Evolutionary conservation across 331 rosid species (phyloP).

Genomic region (Quercus lobata): DNA sequence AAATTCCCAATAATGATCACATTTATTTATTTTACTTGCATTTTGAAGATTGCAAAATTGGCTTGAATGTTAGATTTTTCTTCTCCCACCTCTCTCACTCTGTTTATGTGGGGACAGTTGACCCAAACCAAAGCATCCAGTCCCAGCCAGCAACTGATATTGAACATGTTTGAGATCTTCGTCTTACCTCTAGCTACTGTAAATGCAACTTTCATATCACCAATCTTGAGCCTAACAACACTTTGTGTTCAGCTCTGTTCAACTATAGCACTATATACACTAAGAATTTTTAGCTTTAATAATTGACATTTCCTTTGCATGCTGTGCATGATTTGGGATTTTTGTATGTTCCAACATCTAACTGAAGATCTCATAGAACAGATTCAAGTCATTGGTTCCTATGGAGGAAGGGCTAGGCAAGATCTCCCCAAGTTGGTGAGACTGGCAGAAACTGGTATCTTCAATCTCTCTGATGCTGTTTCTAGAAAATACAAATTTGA

Average conservation of each 20-base stretch:
- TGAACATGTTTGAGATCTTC: too few relatives aligned
- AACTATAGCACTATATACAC: neutral
- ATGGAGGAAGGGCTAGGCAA: constrained; percentile 97
- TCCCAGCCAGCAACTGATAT: too few relatives aligned
- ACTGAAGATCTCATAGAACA: constrained; percentile 24
- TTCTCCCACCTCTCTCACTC: too few relatives aligned
- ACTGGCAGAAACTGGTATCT: constrained; percentile 83
- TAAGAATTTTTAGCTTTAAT: neutral
- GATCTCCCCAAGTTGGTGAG: constrained; percentile 89
- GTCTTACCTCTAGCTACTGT: too few relatives aligned
- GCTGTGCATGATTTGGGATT: neutral
- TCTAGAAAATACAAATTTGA: constrained; percentile 76
- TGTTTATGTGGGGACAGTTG: too few relatives aligned
- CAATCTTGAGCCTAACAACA: neutral
- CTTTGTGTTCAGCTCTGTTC: neutral
- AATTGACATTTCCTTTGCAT: neutral
- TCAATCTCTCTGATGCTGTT: constrained; percentile 69
- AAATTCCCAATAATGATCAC: too few relatives aligned
- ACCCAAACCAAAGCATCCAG: too few relatives aligned
- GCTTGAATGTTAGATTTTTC: too few relatives aligned
- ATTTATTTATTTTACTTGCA: too few relatives aligned
- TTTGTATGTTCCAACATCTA: neutral
- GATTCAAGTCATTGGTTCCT: constrained; percentile 86
- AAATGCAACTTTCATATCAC: neutral
- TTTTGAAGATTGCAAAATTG: too few relatives aligned